Conservation (phyloP, 2,329 filamentous ascomycete species). For the Massarina eburnea region DNA sequence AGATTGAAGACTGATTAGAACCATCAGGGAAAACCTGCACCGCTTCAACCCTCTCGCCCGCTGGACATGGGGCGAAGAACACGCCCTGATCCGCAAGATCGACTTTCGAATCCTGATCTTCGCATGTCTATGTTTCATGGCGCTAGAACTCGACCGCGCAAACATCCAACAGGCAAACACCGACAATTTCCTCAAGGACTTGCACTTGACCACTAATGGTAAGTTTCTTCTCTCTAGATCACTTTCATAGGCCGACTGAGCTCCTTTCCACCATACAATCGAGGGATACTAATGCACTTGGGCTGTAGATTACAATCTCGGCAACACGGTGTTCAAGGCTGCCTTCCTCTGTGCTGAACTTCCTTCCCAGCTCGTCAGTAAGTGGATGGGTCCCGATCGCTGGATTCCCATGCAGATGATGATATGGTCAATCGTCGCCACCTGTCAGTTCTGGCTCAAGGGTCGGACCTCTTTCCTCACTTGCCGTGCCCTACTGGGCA, state of each 20-base stretch:
- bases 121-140: conserved; percentile 53
- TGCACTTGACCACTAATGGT: conserved; percentile 26
- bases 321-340: conserved; percentile 22
- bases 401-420: conserved; percentile 50
- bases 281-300: too few species aligned
- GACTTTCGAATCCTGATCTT: conserved; percentile 38
- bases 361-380: conserved; percentile 25
- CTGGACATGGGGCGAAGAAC: conserved; percentile 30
- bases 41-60: conserved; percentile 21
- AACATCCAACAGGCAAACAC: conserved; percentile 25
- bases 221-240: neutral
- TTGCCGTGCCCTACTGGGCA: conserved; percentile 40
- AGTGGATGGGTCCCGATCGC: conserved; percentile 26
- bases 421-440: conserved; percentile 47
- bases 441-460: conserved; percentile 67
- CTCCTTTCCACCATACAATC: too few species aligned
- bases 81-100: conserved; percentile 32
- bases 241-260: too few species aligned
- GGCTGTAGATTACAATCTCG: conserved; percentile 20
- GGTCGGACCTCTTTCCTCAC: conserved; percentile 44
- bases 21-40: conserved; percentile 27
- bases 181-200: conserved; percentile 23
- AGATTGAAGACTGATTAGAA: too few species aligned
- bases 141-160: conserved; percentile 48
- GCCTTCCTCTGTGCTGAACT: conserved; percentile 25